Evolutionary conservation across 805 yeast species (phyloP), one percentile per base, ranked within the genome.

Genomic region (Jamesozyma piceae): DNA sequence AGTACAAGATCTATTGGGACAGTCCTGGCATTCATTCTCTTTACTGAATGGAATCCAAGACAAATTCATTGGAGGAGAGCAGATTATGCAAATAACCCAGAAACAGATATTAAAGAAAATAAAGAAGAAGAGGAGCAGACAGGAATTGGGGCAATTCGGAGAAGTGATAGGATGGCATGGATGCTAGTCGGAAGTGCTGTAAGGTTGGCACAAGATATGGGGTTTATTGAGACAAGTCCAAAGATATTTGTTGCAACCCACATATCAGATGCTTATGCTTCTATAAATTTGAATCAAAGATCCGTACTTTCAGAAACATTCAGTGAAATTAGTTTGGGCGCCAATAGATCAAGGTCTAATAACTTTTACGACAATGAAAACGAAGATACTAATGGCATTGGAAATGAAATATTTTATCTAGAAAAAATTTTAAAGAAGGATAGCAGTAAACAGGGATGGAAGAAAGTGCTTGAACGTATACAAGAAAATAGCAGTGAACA

Each of bases 11-110:
- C 92, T 0, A 75, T 88, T 3, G 96, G 95, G 1, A 86, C 96
- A 0, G 80, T 88, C 5, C 71, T 83, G 46, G 89, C 96, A 1
- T 85, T 89, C 55, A 63, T 89, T 39, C 66, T 89, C 15, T 81
- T 86, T 52, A 84, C 95, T 0, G 97, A 90, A 60, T 89, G 97
- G 97, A 87, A 88, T 52, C 96, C 96, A 3, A 68, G 95, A 42
- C 95, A 95, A 3, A 87, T 88, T 46, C 96, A 88, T 60, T 82
- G 88, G 81, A 66, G 87, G 49, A 77, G 90, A 84, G 65, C 78
- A 1, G 95, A 89, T 62, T 84, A 86, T 63, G 95, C 90, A 1
- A 81, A 82, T 52, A 62, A 66, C 39, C 69, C 75, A 0, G 80
- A 73, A 8, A 45, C 43, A 15, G 47, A 49, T 26, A 49, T 43